Base-by-base conservation (phyloP, 139 green algal species). In the Diplosphaera chodatii region DNA sequence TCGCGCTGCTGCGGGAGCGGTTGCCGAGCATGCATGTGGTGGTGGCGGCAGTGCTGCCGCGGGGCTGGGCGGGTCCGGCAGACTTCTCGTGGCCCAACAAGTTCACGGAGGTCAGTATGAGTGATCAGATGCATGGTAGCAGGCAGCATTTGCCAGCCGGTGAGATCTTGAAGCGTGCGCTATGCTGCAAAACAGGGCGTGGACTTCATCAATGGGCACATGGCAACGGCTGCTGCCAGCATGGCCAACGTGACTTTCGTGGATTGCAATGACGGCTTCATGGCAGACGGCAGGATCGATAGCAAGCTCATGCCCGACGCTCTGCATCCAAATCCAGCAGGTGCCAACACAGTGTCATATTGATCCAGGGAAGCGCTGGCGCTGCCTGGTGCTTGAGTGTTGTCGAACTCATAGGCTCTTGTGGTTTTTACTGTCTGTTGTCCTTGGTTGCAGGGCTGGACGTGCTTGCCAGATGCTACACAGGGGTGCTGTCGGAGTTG, bases 291-390 rank as follows among this genome's bases (percentile, higher is more conserved):
- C 8, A 65, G 29, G 27, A 64, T 80, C 13, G 28, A 76, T 31
- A n/a, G 22, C 3, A 59, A 37, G 2, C 28, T 79, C 1, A 79
- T 83, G 73, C 73, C 73, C 23, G 77, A 79, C 64, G 79, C 70
- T 0, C 66, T 84, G 29, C 75, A 80, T 29, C 75, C 79, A 34
- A 77, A 66, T 31, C 27, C 79, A 25, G 76, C 62, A 15, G 79
- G 79, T 23, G 70, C 48, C 40, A 69, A 23, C 64, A 80, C 23
- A 59, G 80, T 62, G 76, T 76, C 48, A 25, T 10, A 59, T 59
- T 59, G 37, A 6, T 48, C 8, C 37, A 48, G 37, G 8, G 10
- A 48, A 10, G 6, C 37, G 10, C 37, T 20, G 37, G 6, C 6
- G 37, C 8, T 48, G 10, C 10, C 8, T 48, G 37, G 6, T 48